These are phyloP conservation scores for Coniella vitis DNA, from an alignment of 2,329 filamentous ascomycete species.

Conservation along the genomic window DNA sequence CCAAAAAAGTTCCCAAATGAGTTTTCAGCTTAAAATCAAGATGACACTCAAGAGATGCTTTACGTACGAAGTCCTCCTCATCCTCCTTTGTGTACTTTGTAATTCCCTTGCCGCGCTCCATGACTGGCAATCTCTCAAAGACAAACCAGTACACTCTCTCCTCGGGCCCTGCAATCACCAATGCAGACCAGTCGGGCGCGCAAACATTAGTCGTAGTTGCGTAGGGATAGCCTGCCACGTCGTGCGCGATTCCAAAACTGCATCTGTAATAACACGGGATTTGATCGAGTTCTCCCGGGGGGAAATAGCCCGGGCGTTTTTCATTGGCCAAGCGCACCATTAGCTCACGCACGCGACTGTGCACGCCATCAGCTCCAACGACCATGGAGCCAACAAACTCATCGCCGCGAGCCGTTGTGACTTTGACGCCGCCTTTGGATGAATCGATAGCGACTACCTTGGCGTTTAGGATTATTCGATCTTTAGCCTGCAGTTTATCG, in stretches of 20 bases:
- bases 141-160: slow-evolving; percentile 19
- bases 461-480: slow-evolving; percentile 25
- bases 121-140: slow-evolving; percentile 10
- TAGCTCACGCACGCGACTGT: slow-evolving; percentile 9
- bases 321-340: slow-evolving; percentile 18
- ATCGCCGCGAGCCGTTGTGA: slow-evolving; percentile 12
- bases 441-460: slow-evolving; percentile 24
- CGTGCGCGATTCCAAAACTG: slow-evolving; percentile 17
- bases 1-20: too few relatives aligned
- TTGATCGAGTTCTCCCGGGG: neutral
- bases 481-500: slow-evolving; percentile 26
- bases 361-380: slow-evolving; percentile 16
- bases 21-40: too few relatives aligned
- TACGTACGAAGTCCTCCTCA: neutral
- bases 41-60: too few relatives aligned
- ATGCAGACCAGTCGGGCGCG: slow-evolving; percentile 6
- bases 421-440: neutral
- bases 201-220: neutral
- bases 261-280: slow-evolving; percentile 11
- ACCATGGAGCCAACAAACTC: slow-evolving; percentile 16
- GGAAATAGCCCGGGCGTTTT: neutral
- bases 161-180: slow-evolving; percentile 14
- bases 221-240: too few relatives aligned
- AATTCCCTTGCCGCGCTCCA: slow-evolving; percentile 12
- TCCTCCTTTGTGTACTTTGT: slow-evolving; percentile 17